Conservation (phyloP, 176 grass and related monocot genomes). For the Aegilops longissima region DNA sequence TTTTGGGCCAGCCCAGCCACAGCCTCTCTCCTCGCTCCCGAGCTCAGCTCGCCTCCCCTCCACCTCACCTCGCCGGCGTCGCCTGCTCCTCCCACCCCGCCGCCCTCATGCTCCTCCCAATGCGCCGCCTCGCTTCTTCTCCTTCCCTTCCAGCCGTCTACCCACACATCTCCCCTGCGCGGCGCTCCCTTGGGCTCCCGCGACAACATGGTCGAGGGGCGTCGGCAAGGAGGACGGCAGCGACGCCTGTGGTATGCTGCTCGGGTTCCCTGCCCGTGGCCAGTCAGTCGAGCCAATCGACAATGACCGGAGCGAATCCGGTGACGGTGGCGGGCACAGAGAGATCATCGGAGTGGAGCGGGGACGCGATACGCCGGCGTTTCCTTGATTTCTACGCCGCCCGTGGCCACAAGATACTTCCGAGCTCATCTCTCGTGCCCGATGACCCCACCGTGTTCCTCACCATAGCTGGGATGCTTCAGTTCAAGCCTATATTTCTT, state of each 20-base stretch:
- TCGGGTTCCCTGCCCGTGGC: neutral
- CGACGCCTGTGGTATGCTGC: neutral
- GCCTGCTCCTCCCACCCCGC: neutral
- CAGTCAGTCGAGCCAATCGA: neutral
- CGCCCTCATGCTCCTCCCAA: neutral
- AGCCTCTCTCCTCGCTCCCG: neutral
- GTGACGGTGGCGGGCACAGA: neutral
- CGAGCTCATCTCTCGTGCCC: conserved; percentile 86
- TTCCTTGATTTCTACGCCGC: conserved; percentile 91
- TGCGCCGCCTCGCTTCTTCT: neutral
- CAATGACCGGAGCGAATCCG: neutral
- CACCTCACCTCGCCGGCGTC: neutral
- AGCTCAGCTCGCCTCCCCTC: neutral
- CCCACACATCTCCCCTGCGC: neutral
- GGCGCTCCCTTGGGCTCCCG: neutral
- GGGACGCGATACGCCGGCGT: conserved; percentile 65
- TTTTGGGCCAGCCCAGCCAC: conserved; percentile 18
- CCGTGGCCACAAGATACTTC: conserved; percentile 81
- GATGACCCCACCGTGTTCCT: conserved; percentile 90
- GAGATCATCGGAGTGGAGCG: conserved; percentile 38
- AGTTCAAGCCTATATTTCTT: conserved; percentile 98
- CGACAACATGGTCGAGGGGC: conserved; percentile 7
- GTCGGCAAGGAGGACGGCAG: neutral
- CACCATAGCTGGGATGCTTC: conserved; percentile 98
- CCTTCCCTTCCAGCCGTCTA: neutral